Evolutionary conservation across 345 rosid genomes (phyloP).

Genomic region (Brassica juncea): DNA sequence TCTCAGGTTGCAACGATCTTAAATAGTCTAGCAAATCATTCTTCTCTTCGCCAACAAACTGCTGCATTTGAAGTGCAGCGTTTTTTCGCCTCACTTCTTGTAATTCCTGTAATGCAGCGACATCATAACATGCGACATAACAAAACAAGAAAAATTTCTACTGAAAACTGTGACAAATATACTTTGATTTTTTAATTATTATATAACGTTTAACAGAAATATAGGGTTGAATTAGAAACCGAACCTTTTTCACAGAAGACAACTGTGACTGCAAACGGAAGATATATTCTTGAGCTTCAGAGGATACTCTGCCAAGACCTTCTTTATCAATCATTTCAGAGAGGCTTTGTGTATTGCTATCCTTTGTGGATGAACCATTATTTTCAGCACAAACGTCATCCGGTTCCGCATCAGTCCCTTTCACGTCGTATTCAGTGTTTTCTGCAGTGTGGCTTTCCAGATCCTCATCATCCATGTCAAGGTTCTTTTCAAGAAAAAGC

Average conservation of each 20-base stretch:
- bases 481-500: slow-evolving; percentile 86
- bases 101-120: slow-evolving; percentile 60
- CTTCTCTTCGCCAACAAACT: slow-evolving; percentile 97
- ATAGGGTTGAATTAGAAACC: slow-evolving; percentile 3
- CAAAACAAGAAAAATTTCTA: too few relatives aligned
- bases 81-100: slow-evolving; percentile 78
- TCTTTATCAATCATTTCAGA: slow-evolving; percentile 44
- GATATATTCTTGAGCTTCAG: slow-evolving; percentile 73
- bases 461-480: slow-evolving; percentile 54
- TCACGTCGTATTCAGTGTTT: slow-evolving; percentile 43
- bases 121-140: slow-evolving; percentile 15
- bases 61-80: slow-evolving; percentile 98
- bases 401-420: slow-evolving; percentile 40
- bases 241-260: slow-evolving; percentile 75
- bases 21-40: slow-evolving; percentile 93
- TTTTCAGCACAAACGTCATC: slow-evolving; percentile 39
- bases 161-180: too few relatives aligned
- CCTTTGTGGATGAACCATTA: slow-evolving; percentile 36
- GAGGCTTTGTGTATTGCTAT: slow-evolving; percentile 37
- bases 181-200: too few relatives aligned
- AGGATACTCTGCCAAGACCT: slow-evolving; percentile 64
- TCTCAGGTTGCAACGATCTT: slow-evolving; percentile 91
- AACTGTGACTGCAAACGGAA: slow-evolving; percentile 71
- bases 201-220: background rate
- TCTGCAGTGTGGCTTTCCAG: slow-evolving; percentile 46